Conservation (phyloP, 2,329 filamentous ascomycete species). For the Colletotrichum abscissum region DNA sequence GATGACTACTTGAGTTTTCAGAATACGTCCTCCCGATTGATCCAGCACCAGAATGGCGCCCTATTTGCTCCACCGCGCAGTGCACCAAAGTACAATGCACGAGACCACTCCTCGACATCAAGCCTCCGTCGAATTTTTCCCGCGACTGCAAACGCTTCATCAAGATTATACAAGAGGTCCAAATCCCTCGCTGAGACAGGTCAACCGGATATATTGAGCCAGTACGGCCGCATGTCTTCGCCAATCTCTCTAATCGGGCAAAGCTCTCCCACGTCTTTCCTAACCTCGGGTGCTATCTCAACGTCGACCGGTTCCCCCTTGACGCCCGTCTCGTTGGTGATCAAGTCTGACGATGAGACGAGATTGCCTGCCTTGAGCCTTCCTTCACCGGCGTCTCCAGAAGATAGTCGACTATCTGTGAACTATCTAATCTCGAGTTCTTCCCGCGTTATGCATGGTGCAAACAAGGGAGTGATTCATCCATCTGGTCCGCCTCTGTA, state of each 20-base stretch:
- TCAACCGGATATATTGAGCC: background rate
- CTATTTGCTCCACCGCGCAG: background rate
- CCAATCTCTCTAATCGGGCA: conserved; percentile 16
- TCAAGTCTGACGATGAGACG: conserved; percentile 51
- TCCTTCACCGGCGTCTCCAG: conserved; percentile 39
- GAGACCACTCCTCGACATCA: background rate
- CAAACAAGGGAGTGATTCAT: conserved; percentile 37
- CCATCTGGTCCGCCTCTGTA: conserved; percentile 39
- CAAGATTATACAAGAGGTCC: conserved; percentile 26
- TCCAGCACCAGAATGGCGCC: background rate
- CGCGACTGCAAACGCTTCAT: background rate
- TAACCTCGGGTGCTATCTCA: conserved; percentile 41
- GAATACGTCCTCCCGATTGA: background rate
- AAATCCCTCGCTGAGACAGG: conserved; percentile 24
- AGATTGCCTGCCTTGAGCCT: conserved; percentile 39
- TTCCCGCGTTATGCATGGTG: conserved; percentile 45
- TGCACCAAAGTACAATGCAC: conserved; percentile 1
- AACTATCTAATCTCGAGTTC: conserved; percentile 71
- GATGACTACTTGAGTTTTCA: background rate
- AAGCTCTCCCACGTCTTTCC: conserved; percentile 21
- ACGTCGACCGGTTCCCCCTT: conserved; percentile 48
- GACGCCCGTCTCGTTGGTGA: conserved; percentile 53
- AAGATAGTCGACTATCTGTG: conserved; percentile 66
- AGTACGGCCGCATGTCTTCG: conserved; percentile 12
- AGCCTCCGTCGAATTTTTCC: background rate